Conservation (phyloP, 768 basidiomycete genomes). For the Daedalea quercina region DNA sequence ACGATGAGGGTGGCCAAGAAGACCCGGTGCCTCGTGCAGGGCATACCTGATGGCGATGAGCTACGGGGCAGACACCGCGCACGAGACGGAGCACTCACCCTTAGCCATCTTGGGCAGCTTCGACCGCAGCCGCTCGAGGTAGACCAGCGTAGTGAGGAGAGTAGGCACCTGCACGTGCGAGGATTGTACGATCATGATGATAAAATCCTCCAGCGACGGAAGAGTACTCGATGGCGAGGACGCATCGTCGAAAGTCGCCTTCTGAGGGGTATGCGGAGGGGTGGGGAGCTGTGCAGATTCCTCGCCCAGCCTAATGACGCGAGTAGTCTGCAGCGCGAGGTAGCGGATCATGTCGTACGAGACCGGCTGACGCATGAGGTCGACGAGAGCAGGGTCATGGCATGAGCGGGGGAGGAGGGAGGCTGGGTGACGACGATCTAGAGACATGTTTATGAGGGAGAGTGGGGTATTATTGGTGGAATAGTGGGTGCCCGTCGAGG, state of each 20-base stretch:
- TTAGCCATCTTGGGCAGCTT: slow-evolving; percentile 81
- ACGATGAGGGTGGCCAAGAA: slow-evolving; percentile 96
- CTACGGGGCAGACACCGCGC: slow-evolving; percentile 1
- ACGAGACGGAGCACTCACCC: slow-evolving; percentile 43
- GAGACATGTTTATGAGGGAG: slow-evolving; percentile 27
- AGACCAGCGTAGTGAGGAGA: slow-evolving; percentile 84
- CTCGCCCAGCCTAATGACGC: slow-evolving; percentile 66
- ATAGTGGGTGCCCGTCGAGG: slow-evolving; percentile 30
- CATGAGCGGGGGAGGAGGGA: slow-evolving; percentile 71
- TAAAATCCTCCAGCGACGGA: slow-evolving; percentile 78
- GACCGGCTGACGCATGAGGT: slow-evolving; percentile 72
- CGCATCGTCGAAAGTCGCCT: slow-evolving; percentile 30
- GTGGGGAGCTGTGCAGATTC: slow-evolving; percentile 48
- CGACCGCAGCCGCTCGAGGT: slow-evolving; percentile 78
- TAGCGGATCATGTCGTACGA: slow-evolving; percentile 81
- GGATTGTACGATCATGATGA: slow-evolving; percentile 67
- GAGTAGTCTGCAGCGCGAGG: slow-evolving; percentile 72
- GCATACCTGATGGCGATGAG: slow-evolving; percentile 44
- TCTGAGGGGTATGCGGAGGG: slow-evolving; percentile 63
- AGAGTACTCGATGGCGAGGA: slow-evolving; percentile 27
- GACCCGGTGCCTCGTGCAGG: slow-evolving; percentile 91
- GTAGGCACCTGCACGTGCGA: slow-evolving; percentile 90
- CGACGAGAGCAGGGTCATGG: slow-evolving; percentile 78
- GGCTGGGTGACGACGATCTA: slow-evolving; percentile 54
- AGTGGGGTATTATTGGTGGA: slow-evolving; percentile 25